Percentiles rank a stretch among this genome's conserved stretches.
These are phyloP conservation scores for Miamiensis avidus DNA, from an alignment of 169 alveolate species.

Conservation along the genomic window DNA sequence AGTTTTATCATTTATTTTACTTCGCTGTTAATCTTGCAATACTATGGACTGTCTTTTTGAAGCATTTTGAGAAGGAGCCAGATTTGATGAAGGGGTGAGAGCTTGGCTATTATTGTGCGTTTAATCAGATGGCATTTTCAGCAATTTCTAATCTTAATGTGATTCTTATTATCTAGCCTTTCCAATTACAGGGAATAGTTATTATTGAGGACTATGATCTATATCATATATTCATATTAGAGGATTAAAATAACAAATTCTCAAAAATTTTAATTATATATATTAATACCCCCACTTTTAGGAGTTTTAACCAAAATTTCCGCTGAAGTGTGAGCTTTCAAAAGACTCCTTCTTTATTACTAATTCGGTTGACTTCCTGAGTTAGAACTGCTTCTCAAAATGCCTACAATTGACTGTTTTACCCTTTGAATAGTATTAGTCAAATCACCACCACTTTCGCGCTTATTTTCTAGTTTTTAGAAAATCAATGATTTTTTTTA, in stretches of 20 bases:
- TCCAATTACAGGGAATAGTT: no score
- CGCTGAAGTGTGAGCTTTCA: background rate
- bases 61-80: no score
- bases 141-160: no score
- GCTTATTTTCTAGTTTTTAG: background rate
- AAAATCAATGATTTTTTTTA: background rate
- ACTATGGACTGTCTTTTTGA: background rate
- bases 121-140: no score
- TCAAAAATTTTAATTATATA: no score
- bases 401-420: background rate
- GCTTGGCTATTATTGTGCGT: no score
- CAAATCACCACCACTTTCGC: background rate
- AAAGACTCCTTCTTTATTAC: background rate
- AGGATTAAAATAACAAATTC: no score
- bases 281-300: no score
- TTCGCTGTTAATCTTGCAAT: background rate
- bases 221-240: no score
- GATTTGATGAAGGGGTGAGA: no score
- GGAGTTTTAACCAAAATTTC: background rate
- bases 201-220: no score
- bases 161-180: no score
- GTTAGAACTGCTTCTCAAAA: background rate
- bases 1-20: background rate
- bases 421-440: background rate
- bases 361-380: background rate